Evolutionary conservation across 192 early-diverging fungal species (phyloP).

Genomic region (Entrophospora sp.): DNA sequence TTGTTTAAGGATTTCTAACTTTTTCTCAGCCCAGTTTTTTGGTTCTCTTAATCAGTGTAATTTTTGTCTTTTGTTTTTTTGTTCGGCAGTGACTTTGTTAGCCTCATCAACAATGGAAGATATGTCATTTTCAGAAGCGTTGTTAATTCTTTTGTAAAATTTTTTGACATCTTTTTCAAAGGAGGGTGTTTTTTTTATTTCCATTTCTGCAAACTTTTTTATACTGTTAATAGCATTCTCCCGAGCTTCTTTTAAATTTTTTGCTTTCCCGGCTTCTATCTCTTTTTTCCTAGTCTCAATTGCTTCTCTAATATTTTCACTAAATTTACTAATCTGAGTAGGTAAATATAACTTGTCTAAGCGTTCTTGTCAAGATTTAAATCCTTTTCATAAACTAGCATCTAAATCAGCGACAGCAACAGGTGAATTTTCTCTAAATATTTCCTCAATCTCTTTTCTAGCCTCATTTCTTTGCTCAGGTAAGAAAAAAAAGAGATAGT

Average conservation of each 20-base stretch:
- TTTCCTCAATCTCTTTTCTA: not conserved
- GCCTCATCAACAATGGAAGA: not conserved
- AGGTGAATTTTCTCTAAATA: not conserved
- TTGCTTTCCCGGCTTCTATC: too few species aligned
- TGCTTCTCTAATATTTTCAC: not conserved
- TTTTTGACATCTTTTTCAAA: not conserved
- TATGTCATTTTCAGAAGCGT: not conserved
- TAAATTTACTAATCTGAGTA: not conserved
- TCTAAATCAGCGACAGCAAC: not conserved
- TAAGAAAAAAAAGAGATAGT: slow-evolving; percentile 1
- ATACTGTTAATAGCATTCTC: not conserved
- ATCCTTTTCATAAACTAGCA: not conserved
- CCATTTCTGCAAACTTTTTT: not conserved
- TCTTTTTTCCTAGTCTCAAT: too few species aligned
- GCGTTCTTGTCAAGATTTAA: not conserved
- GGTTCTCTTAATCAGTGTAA: not conserved
- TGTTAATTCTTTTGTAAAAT: not conserved
- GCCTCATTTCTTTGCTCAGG: not conserved
- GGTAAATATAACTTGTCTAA: not conserved
- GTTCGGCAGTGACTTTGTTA: not conserved
- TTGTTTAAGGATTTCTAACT: not conserved
- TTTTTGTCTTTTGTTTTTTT: not conserved
- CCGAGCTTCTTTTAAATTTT: not conserved
- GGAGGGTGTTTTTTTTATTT: not conserved
- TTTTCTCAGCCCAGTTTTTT: not conserved